These are phyloP conservation scores for Spergularia bocconei DNA, from an alignment of 148 eudicot species.

Conservation along the genomic window DNA sequence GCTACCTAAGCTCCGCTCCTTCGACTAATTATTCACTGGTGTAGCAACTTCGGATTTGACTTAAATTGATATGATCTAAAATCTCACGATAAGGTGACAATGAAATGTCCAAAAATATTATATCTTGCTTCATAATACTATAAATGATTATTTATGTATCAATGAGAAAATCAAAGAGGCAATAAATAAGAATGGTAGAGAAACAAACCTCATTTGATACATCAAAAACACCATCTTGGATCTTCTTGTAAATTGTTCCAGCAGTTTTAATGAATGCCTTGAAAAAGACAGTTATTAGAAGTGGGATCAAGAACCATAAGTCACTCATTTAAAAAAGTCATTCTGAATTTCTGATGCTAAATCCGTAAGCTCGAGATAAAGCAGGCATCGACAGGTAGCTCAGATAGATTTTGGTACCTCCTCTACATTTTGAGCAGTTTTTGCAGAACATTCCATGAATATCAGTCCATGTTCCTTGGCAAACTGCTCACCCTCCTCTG, in stretches of 20 bases:
- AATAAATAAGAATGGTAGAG: not conserved
- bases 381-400: not conserved
- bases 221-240: slow-evolving; percentile 48
- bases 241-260: slow-evolving; percentile 41
- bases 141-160: not conserved
- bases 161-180: not conserved
- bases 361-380: not conserved
- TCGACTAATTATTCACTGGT: too few species aligned
- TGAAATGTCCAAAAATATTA: too few species aligned
- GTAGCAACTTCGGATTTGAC: too few species aligned
- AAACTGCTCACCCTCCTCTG: slow-evolving; percentile 50
- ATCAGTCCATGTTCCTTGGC: slow-evolving; percentile 45
- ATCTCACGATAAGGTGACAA: too few species aligned
- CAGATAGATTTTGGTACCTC: slow-evolving; percentile 30
- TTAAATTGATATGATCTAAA: too few species aligned
- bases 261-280: slow-evolving; percentile 51
- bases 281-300: slow-evolving; percentile 5
- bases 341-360: too few species aligned
- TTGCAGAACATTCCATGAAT: slow-evolving; percentile 49
- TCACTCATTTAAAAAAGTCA: not conserved
- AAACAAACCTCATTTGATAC: slow-evolving; percentile 42
- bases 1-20: too few species aligned
- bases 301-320: not conserved
- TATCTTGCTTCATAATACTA: too few species aligned
- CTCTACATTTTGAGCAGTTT: slow-evolving; percentile 49